Conservation (phyloP, 192 early-diverging fungal genomes). For the Coemansia sp. region DNA sequence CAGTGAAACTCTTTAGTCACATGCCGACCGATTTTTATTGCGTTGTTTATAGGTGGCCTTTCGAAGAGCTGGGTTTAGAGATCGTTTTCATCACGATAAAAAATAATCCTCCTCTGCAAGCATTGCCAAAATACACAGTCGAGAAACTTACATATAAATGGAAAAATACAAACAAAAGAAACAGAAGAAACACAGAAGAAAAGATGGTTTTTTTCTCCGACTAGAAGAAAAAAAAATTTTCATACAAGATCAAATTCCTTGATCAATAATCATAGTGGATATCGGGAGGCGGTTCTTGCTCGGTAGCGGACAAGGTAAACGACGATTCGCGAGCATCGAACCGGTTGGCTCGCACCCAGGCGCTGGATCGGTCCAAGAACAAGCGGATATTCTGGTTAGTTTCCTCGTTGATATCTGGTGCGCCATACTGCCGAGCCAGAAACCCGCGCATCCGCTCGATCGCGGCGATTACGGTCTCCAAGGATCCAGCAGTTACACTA, state of each 20-base stretch:
- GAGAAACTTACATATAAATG: not conserved
- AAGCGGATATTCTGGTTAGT: slow-evolving; percentile 9
- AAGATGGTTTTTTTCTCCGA: not conserved
- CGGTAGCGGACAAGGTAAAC: not conserved
- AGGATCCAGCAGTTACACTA: slow-evolving; percentile 23
- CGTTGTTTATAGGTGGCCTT: slow-evolving; percentile 39
- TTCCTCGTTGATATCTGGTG: not conserved
- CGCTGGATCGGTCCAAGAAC: slow-evolving; percentile 21
- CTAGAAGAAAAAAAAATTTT: slow-evolving; percentile 7
- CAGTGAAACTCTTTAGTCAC: slow-evolving; percentile 26
- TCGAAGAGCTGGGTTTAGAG: slow-evolving; percentile 83
- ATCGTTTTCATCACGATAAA: slow-evolving; percentile 55
- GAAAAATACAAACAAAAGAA: slow-evolving; percentile 12
- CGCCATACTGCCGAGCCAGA: slow-evolving; percentile 4
- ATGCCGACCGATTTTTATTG: slow-evolving; percentile 25
- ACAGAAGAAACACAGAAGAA: slow-evolving; percentile 6
- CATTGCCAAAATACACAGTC: not conserved
- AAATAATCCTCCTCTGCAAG: not conserved
- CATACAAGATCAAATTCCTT: too few species aligned
- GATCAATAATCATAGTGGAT: not conserved
- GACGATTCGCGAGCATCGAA: slow-evolving; percentile 1
- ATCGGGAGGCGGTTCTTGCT: not conserved
- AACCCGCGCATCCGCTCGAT: slow-evolving; percentile 21
- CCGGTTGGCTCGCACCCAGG: slow-evolving; percentile 28
- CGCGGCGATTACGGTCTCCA: slow-evolving; percentile 18